Percentiles rank a stretch among this genome's conserved stretches.
phyloP scores from a whole-genome alignment of 2,329 filamentous ascomycete species.

The Fusarium sp. region DNA sequence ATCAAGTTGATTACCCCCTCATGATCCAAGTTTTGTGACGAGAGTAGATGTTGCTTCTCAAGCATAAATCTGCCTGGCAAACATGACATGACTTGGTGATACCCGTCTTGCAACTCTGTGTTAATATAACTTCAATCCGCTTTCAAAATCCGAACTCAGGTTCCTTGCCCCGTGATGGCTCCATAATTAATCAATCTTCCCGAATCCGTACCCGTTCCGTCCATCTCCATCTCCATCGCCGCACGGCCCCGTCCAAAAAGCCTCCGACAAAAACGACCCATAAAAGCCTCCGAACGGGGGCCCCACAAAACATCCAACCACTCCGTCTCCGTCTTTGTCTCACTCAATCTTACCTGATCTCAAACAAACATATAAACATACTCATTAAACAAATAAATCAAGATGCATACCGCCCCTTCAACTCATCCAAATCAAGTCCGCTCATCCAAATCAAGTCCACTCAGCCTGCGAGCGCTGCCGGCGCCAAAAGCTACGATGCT shows the following conservation, averaged over 20 bases:
- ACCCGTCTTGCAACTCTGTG: no score
- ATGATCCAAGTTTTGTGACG: no score
- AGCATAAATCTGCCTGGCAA: no score
- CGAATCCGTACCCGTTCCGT: not conserved
- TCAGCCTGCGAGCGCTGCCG: conserved; percentile 51
- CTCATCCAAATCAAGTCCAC: conserved; percentile 50
- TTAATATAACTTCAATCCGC: no score
- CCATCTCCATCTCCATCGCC: not conserved
- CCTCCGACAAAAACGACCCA: conserved; percentile 4
- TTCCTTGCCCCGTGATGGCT: not conserved
- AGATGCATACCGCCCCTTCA: conserved; percentile 32
- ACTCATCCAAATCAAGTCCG: conserved; percentile 49
- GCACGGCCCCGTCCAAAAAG: not conserved
- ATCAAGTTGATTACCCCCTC: no score
- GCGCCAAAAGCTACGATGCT: conserved; percentile 49
- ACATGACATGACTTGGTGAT: no score
- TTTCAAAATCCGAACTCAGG: no score
- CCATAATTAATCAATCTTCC: not conserved
- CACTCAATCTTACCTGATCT: not conserved
- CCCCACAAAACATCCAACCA: not conserved
- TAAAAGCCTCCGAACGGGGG: conserved; percentile 3
- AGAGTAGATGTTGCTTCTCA: no score
- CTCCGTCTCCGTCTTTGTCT: not conserved
- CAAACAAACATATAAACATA: not conserved
- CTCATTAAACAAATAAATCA: not conserved